Evolutionary conservation across 768 basidiomycete species (phyloP), one percentile per base, ranked within the genome.

Genomic region (Tylopilus vinaceipallidus): DNA sequence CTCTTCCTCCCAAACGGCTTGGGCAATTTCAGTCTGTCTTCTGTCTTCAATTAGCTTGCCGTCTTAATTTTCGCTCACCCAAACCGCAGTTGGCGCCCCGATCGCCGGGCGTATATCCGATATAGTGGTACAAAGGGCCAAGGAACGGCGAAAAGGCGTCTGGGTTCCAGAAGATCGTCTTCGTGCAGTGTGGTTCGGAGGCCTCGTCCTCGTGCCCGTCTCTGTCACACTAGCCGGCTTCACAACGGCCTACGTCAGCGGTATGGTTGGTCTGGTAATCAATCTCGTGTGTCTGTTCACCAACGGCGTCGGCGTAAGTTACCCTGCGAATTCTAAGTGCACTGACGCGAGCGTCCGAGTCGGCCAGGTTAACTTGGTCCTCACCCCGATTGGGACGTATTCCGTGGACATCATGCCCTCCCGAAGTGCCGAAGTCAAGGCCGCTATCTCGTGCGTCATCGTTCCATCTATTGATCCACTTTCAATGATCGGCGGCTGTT

Each of bases 141-240:
- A 75, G 14, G 65, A 71, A 39, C 61, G 68, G 6, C 76, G 84
- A 20, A 73, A 73, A 0, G 84, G 83, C 1, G 56, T 70, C 2
- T 86, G 82, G 83, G 76, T 79, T 36, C 85, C 85, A 0, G 85
- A 89, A 62, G 87, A 86, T 54, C 78, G 86, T 6, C 72, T 88
- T 22, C 74, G 81, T 1, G 82, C 74, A 2, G 69, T 77, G 2
- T 60, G 80, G 29, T 55, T 72, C 6, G 78, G 80, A 9, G 73
- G 73, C 4, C 65, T 73, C 0, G 27, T 79, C 16, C 66, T 86
- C 24, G 69, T 77, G 4, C 88, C 86, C 0, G 22, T 82, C 1
- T 78, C 83, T 1, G 62, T 82, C 3, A 59, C 80, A 0, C 42
- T 67, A 0, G 73, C 72, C 0, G 84, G 84, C 1, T 53, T 85